These are phyloP conservation scores for Vaccinium vitisidaea DNA, from an alignment of 148 eudicot genomes.

Conservation along the genomic window DNA sequence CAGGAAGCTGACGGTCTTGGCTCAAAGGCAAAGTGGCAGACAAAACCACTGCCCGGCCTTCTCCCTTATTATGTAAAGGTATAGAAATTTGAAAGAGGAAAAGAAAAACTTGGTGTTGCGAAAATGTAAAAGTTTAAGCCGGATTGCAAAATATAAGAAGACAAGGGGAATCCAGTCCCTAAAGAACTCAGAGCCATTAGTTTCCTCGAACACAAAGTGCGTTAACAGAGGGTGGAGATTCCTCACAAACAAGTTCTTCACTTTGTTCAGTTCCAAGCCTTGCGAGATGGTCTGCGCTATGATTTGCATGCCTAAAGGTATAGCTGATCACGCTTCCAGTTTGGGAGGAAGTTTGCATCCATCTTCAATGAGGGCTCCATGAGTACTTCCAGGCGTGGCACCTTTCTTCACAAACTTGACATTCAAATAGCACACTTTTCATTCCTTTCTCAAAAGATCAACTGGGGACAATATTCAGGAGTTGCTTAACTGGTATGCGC, in stretches of 20 bases:
- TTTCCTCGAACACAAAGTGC: not conserved
- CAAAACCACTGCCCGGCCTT: too few species aligned
- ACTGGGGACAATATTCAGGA: not conserved
- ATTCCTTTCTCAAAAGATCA: not conserved
- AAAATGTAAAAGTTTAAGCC: not conserved
- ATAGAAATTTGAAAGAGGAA: too few species aligned
- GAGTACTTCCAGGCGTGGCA: not conserved
- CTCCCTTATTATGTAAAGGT: too few species aligned
- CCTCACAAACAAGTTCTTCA: not conserved
- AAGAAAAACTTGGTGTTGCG: too few species aligned
- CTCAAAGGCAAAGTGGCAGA: too few species aligned
- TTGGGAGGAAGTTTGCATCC: not conserved
- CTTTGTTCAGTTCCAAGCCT: not conserved
- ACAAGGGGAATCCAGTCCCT: not conserved
- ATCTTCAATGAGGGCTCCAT: not conserved
- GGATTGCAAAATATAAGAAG: not conserved
- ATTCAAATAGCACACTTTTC: not conserved
- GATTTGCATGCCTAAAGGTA: not conserved
- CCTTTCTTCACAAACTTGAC: too few species aligned
- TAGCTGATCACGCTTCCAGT: not conserved
- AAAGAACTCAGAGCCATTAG: not conserved
- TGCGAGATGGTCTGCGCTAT: not conserved
- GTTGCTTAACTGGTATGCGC: not conserved
- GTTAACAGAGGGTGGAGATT: not conserved
- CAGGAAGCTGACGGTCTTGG: too few species aligned